Evolutionary conservation across 2,329 filamentous ascomycete species (phyloP).

Genomic region (Torrubiellomyces zombiae): DNA sequence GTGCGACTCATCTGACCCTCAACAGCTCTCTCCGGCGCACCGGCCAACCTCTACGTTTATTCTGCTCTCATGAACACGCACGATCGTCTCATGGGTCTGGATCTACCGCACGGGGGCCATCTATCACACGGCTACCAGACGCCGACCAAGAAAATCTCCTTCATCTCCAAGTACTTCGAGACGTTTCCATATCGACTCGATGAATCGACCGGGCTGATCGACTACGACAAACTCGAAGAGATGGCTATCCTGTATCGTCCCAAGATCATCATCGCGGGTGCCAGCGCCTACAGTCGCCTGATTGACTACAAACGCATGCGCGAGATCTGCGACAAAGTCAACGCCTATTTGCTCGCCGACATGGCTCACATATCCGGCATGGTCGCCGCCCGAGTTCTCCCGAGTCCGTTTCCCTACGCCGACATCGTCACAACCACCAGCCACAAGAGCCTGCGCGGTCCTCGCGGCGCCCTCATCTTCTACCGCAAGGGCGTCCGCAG

Average conservation of each 20-base stretch:
- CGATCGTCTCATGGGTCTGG: constrained; percentile 91
- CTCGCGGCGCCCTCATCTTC: constrained; percentile 95
- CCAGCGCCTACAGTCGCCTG: constrained; percentile 86
- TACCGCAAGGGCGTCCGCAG: constrained; percentile 82
- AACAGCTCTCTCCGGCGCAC: constrained; percentile 57
- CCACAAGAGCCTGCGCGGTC: constrained; percentile 92
- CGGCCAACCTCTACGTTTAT: constrained; percentile 80
- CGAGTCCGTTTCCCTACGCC: constrained; percentile 73
- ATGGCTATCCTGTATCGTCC: constrained; percentile 79
- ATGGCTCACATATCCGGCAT: constrained; percentile 97
- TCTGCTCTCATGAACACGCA: constrained; percentile 85
- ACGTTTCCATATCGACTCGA: constrained; percentile 89
- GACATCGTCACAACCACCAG: constrained; percentile 97
- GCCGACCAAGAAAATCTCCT: constrained; percentile 87
- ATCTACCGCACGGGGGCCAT: constrained; percentile 91
- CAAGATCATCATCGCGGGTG: constrained; percentile 88
- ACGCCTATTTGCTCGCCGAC: constrained; percentile 84
- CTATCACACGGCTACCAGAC: constrained; percentile 96
- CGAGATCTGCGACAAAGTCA: constrained; percentile 76
- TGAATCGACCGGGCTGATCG: constrained; percentile 80
- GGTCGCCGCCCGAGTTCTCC: constrained; percentile 79
- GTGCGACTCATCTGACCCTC: no score
- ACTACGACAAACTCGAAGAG: constrained; percentile 84
- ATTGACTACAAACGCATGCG: constrained; percentile 93
- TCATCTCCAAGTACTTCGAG: constrained; percentile 97